These are phyloP conservation scores for Aegilops speltoides DNA, from an alignment of 176 grass and related monocot species.

Conservation along the genomic window DNA sequence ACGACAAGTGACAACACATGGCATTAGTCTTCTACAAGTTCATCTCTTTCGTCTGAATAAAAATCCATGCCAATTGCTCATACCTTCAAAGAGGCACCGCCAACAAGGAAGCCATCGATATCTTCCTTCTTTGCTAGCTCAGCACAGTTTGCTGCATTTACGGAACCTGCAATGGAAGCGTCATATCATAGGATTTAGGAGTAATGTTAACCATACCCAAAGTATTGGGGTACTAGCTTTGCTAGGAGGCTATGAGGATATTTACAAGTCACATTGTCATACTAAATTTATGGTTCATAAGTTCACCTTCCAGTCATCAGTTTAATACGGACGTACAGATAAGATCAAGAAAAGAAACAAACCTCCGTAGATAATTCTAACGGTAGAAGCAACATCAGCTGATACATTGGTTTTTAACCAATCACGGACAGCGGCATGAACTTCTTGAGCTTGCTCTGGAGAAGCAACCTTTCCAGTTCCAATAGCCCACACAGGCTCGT, in stretches of 20 bases:
- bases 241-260: background rate
- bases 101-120: conserved; percentile 98
- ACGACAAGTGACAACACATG: background rate
- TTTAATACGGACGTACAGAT: background rate
- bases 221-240: background rate
- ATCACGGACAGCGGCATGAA: conserved; percentile 82
- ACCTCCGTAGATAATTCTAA: conserved; percentile 99
- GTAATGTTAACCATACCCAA: too few relatives aligned
- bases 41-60: background rate
- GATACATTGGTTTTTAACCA: conserved; percentile 94
- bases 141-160: conserved; percentile 79
- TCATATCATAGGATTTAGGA: background rate
- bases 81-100: conserved; percentile 96
- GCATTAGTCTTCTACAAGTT: background rate
- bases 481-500: conserved; percentile 99
- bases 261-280: background rate
- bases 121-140: conserved; percentile 96
- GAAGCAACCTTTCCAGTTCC: conserved; percentile 92
- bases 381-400: conserved; percentile 77
- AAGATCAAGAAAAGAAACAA: conserved; percentile 21
- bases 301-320: background rate
- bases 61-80: background rate
- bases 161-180: conserved; percentile 65
- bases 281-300: background rate
- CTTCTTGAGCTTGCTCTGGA: conserved; percentile 94